Conservation (phyloP, 2,329 filamentous ascomycete genomes). For the Epichloe scottii region DNA sequence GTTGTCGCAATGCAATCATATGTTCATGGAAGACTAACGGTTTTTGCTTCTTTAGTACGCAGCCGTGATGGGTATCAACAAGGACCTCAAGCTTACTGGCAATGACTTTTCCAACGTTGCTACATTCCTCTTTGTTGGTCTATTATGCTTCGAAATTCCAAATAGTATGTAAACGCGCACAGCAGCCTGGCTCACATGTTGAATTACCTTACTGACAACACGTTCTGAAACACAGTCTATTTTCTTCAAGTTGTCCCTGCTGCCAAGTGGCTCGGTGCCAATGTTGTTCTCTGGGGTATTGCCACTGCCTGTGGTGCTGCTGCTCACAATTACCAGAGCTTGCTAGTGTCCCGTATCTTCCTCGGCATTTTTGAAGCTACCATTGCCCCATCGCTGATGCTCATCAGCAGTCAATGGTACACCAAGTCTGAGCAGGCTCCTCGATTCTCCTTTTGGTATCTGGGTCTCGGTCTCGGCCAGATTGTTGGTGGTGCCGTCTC, state of each 20-base stretch:
- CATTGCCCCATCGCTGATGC: slow-evolving; percentile 46
- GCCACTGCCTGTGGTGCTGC: slow-evolving; percentile 41
- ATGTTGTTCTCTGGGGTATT: slow-evolving; percentile 47
- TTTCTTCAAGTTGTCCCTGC: slow-evolving; percentile 48
- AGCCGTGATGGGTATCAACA: slow-evolving; percentile 49
- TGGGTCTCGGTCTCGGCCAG: slow-evolving; percentile 46
- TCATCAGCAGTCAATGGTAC: slow-evolving; percentile 49
- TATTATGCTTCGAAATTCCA: slow-evolving; percentile 45
- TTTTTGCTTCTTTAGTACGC: slow-evolving; percentile 36
- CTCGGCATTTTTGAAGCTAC: slow-evolving; percentile 49
- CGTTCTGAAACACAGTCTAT: slow-evolving; percentile 25
- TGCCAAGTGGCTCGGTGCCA: slow-evolving; percentile 47
- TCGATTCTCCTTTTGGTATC: slow-evolving; percentile 49
- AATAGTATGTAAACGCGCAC: slow-evolving; percentile 30
- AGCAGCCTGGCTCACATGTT: not conserved
- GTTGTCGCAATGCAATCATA: not conserved
- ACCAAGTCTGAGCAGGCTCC: slow-evolving; percentile 49
- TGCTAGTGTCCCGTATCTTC: slow-evolving; percentile 44
- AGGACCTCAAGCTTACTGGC: slow-evolving; percentile 38
- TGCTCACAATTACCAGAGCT: slow-evolving; percentile 36
- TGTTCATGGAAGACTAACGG: not conserved
- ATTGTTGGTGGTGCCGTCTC: slow-evolving; percentile 54
- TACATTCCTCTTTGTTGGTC: slow-evolving; percentile 50
- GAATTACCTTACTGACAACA: not conserved
- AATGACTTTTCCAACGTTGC: slow-evolving; percentile 52